Base-by-base conservation (phyloP, 2,329 filamentous ascomycete species). In the Lasiodiplodia sp. region DNA sequence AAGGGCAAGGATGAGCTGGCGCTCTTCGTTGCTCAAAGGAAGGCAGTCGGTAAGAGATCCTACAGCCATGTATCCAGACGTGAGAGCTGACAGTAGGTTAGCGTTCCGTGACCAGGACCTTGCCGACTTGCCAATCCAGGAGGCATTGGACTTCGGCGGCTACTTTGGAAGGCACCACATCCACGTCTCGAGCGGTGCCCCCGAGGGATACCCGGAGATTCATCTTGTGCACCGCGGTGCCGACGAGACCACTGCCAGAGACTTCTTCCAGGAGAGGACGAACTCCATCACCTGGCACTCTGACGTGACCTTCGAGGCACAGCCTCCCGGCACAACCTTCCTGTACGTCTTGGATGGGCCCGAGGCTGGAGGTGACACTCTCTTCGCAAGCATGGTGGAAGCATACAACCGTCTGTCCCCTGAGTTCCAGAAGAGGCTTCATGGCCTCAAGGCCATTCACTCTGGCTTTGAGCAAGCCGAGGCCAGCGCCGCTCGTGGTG, bases 251-350 rank as follows among this genome's bases (percentile, higher is more conserved):
- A 86, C 84, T 2, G 86, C 84, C 23, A 81, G 86, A 23, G 83
- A 87, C 60, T 92, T 91, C 79, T 90, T 93, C 72, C 81, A 86
- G 67, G 87, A 88, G 57, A 87, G 91, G 25, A 94, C 92, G 3
- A 95, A 90, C 80, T 92, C 90, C 0, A 89, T 96, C 1, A 92
- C 92, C 8, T 97, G 93, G 93, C 94, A 97, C 81, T 92, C 90
- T 0, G 94, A 97, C 73, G 90, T 97, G 1, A 92, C 91, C 0
- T 97, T 96, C 77, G 94, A 97, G 82, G 83, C 87, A 72, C 94
- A 97, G 81, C 93, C 94, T 1, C 93, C 94, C 0, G 93, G 93
- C 37, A 97, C 93, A 0, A 97, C 94, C 0, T 96, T 97, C 80
- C 81, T 97, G 44, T 97, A 96, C 77, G 85, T 94, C 62, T 86